Base-by-base conservation (phyloP, 2,329 filamentous ascomycete species). In the Claviceps quebecensis region DNA sequence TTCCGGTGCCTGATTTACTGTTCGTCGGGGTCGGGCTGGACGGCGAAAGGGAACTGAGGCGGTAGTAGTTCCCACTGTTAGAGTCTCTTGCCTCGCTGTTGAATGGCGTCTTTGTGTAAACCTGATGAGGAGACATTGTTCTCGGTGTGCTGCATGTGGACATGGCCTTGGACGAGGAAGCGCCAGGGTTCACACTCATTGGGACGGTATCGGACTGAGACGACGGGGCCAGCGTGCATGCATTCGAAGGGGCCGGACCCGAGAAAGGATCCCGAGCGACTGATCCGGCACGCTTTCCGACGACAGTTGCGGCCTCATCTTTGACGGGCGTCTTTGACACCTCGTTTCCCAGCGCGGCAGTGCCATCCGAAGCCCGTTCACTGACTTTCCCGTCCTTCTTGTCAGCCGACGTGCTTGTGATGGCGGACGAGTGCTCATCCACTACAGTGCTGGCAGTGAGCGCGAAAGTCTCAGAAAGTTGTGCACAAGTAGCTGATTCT, bases 301-400 rank as follows among this genome's bases (percentile, higher is more conserved):
- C 29, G 17, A 14, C n/a, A 17, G 7, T 5, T n/a, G 19, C 22
- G 5, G 39, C 13, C 29, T 48, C 40, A 14, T 9, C 16, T n/a
- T 46, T 50, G 8, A 23, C 17, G 37, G 45, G 40, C n/a, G 47
- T 45, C 23, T 41, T 51, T n/a, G 45, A 50, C 9, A 13, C 22
- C 51, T 53, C 55, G 40, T 49, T 57, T 48, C 56, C 61, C 52
- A 58, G 55, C 50, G 65, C 53, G 45, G 61, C 54, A 55, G 67
- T 67, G 52, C 59, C 65, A 59, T 64, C 57, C 63, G 63, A 66
- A 49, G 58, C 59, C 58, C 60, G 56, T 53, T 56, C 61, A 51
- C 65, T 61, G 40, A 56, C 57, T 54, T 60, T 60, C 37, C 65
- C 63, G 51, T 67, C 55, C 47, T 62, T 54, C 11, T 34, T 34